Evolutionary conservation across 2,329 filamentous ascomycete species (phyloP), one percentile per base, ranked within the genome.

Genomic region (Sporothrix mexicana): DNA sequence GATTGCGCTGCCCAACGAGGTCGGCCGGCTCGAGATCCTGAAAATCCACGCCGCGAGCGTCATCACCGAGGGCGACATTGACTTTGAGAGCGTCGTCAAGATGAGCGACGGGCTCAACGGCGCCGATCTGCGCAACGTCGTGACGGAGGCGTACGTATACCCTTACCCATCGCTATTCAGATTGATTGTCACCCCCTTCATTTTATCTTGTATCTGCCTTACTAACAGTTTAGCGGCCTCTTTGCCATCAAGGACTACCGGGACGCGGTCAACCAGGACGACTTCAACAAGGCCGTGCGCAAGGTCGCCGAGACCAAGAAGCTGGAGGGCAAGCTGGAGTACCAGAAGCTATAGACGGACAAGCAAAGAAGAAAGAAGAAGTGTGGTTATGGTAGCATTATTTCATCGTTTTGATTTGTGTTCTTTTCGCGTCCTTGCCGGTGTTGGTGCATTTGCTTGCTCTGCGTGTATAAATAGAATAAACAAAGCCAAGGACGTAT

Each of bases 71-170:
- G 96, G 95, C 0, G 96, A 99, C 75, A 94, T 99, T 79, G 97
- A 99, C 82, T 99, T 97, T 80, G 96, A 99, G 88, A 98, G 94
- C 79, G 94, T 99, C 74, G 96, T 99, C 77, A 99, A 99, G 90
- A 99, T 99, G 96, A 98, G 95, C 78, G 96, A 99, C 80, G 95
- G 95, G 41, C 88, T 99, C 78, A 99, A 99, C 83, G 96, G 96
- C 80, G 96, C 96, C 69, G 96, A 99, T 89, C 84, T 99, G 86
- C 88, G 96, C 80, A 99, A 99, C 80, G 95, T 99, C 70, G 95
- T 99, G 70, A 99, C 96, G 15, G 96, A 99, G 87, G 96, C 96
- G 94, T 97, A 88, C 87, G 94, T 90, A 36, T 45, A n/a, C 25
- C 41, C 8, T 12, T 36, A n/a, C n/a, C 6, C 7, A 20, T 45